These are phyloP conservation scores for Agapanthus africanus DNA, from an alignment of 106 monocot genomes.

Conservation along the genomic window DNA sequence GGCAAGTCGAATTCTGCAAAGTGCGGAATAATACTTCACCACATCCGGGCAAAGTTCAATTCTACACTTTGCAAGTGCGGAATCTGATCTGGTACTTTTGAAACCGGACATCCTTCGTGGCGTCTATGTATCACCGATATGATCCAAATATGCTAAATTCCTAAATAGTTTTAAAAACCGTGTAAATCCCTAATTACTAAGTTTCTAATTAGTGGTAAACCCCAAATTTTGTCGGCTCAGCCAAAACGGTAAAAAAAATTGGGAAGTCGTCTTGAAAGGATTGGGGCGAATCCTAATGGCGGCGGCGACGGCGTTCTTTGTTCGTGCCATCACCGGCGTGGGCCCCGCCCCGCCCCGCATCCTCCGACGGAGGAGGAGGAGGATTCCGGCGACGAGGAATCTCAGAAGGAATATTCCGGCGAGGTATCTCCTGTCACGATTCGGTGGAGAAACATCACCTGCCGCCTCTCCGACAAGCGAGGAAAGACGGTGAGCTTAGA, in stretches of 20 bases:
- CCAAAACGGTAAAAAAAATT: constrained; percentile 8
- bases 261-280: constrained; percentile 26
- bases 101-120: too few relatives aligned
- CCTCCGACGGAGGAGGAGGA: constrained; percentile 21
- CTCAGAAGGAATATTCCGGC: constrained; percentile 9
- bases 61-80: too few relatives aligned
- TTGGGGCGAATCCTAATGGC: constrained; percentile 47
- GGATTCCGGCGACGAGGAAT: constrained; percentile 28
- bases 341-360: constrained; percentile 43
- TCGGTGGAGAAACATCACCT: constrained; percentile 56
- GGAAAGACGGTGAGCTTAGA: constrained; percentile 53
- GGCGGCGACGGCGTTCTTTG: constrained; percentile 53
- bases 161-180: too few relatives aligned
- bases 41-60: too few relatives aligned
- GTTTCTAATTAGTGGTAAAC: too few relatives aligned
- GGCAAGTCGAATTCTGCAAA: too few relatives aligned
- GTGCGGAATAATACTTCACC: too few relatives aligned
- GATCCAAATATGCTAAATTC: too few relatives aligned
- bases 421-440: constrained; percentile 49
- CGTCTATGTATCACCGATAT: too few relatives aligned
- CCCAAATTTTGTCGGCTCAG: too few relatives aligned
- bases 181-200: too few relatives aligned
- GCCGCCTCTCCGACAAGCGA: constrained; percentile 59
- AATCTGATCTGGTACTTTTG: too few relatives aligned
- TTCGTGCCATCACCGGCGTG: constrained; percentile 32